These are phyloP conservation scores for Aspergillus carlsbadensis DNA, from an alignment of 495 filamentous ascomycete genomes.

Conservation along the genomic window DNA sequence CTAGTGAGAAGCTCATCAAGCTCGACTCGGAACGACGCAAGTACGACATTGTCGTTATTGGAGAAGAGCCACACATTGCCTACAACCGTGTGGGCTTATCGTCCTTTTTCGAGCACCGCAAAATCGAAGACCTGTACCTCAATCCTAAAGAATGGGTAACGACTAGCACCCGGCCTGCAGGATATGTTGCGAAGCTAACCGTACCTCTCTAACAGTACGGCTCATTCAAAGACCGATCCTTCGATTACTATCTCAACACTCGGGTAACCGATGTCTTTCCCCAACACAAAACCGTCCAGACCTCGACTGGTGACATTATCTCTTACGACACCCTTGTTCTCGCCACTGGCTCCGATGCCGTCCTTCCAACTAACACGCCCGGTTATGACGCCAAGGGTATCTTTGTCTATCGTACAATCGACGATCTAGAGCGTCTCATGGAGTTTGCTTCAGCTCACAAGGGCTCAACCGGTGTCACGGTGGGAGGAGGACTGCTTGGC, in stretches of 20 bases:
- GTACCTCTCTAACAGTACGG: conserved; percentile 34
- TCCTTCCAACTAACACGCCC: conserved; percentile 77
- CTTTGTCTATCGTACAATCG: conserved; percentile 93
- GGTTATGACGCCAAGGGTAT: conserved; percentile 84
- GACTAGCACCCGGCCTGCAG: not conserved
- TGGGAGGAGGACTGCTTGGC: conserved; percentile 88
- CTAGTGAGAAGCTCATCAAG: conserved; percentile 86
- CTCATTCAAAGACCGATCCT: conserved; percentile 58
- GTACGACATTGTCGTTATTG: conserved; percentile 87
- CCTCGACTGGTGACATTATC: conserved; percentile 68
- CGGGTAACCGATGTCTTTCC: conserved; percentile 70
- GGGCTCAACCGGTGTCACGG: conserved; percentile 72
- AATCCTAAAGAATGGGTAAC: conserved; percentile 86
- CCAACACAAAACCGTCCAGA: conserved; percentile 62
- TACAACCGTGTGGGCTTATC: conserved; percentile 97
- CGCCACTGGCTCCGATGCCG: conserved; percentile 87
- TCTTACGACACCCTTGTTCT: conserved; percentile 86
- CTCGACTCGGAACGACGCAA: conserved; percentile 72
- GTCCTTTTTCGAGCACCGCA: conserved; percentile 86
- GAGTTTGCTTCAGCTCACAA: conserved; percentile 63
- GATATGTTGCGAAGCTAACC: not conserved
- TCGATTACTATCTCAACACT: conserved; percentile 85
- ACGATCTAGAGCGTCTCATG: conserved; percentile 81
- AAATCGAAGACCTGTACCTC: conserved; percentile 86
- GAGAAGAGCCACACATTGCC: conserved; percentile 87